These are phyloP conservation scores for Liquidambar formosana DNA, from an alignment of 164 flowering plant genomes.

Conservation along the genomic window DNA sequence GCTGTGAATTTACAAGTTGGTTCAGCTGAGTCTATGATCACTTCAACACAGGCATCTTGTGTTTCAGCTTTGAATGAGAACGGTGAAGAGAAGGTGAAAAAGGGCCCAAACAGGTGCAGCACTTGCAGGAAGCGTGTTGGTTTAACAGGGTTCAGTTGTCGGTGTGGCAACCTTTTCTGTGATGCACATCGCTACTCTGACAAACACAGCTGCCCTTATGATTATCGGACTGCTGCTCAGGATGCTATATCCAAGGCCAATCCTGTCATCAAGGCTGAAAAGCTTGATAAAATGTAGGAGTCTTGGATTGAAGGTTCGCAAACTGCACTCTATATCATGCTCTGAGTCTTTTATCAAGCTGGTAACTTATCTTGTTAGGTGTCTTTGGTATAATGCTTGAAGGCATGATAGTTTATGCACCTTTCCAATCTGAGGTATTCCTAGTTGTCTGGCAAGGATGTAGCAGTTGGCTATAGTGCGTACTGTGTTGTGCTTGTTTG, in stretches of 20 bases:
- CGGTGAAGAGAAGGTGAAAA: constrained; percentile 13
- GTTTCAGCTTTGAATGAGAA: constrained; percentile 9
- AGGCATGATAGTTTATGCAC: background rate
- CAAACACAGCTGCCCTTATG: constrained; percentile 34
- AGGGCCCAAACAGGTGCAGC: constrained; percentile 31
- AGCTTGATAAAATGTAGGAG: constrained; percentile 25
- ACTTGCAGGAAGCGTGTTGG: constrained; percentile 37
- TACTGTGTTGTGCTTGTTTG: background rate
- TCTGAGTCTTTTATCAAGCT: background rate
- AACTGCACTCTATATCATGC: background rate
- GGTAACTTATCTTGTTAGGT: background rate
- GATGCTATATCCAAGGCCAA: constrained; percentile 33
- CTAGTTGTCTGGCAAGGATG: background rate
- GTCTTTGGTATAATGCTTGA: background rate
- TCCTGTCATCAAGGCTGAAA: constrained; percentile 33
- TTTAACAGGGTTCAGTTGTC: constrained; percentile 36
- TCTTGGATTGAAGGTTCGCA: background rate
- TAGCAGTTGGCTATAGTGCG: background rate
- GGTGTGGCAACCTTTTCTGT: constrained; percentile 35
- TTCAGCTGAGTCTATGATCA: constrained; percentile 1
- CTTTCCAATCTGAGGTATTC: background rate
- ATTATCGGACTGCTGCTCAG: constrained; percentile 23
- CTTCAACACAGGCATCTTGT: constrained; percentile 3
- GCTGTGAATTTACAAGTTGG: constrained; percentile 5
- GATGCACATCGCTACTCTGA: constrained; percentile 33